A percentile compares a stretch with the other conserved stretches of the same genome.
These are phyloP conservation scores for Priceomyces castillae DNA, from an alignment of 805 yeast species.

Conservation along the genomic window DNA sequence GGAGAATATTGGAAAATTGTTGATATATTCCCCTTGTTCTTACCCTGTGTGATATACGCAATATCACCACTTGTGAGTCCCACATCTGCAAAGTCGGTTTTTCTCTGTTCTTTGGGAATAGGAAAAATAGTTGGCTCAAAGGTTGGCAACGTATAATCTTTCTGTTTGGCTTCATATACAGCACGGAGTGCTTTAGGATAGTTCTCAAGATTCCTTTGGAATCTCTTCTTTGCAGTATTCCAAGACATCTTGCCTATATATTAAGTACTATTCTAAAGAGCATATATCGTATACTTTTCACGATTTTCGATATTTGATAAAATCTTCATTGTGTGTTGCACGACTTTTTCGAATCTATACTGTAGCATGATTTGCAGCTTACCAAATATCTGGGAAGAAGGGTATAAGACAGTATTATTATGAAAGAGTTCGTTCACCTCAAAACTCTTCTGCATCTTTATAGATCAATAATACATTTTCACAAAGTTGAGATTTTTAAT, in stretches of 20 bases:
- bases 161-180: conserved; percentile 18
- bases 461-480: too few species aligned
- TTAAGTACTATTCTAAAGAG: not conserved
- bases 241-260: conserved; percentile 23
- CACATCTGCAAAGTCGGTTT: conserved; percentile 50
- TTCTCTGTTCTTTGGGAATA: conserved; percentile 28
- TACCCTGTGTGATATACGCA: conserved; percentile 70
- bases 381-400: too few species aligned
- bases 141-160: conserved; percentile 33
- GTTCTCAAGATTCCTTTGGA: conserved; percentile 34
- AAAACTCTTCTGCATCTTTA: too few species aligned
- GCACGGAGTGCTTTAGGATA: conserved; percentile 32
- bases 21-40: conserved; percentile 70
- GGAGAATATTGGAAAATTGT: conserved; percentile 57
- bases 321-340: not conserved
- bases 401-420: too few species aligned
- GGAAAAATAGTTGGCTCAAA: conserved; percentile 22
- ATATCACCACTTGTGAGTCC: conserved; percentile 72
- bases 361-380: too few species aligned
- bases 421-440: too few species aligned
- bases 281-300: not conserved
- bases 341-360: not conserved
- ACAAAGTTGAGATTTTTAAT: too few species aligned
- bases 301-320: not conserved
- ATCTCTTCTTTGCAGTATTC: conserved; percentile 32